Evolutionary conservation across 2,329 filamentous ascomycete species (phyloP).

Genomic region (Apiospora aurea): DNA sequence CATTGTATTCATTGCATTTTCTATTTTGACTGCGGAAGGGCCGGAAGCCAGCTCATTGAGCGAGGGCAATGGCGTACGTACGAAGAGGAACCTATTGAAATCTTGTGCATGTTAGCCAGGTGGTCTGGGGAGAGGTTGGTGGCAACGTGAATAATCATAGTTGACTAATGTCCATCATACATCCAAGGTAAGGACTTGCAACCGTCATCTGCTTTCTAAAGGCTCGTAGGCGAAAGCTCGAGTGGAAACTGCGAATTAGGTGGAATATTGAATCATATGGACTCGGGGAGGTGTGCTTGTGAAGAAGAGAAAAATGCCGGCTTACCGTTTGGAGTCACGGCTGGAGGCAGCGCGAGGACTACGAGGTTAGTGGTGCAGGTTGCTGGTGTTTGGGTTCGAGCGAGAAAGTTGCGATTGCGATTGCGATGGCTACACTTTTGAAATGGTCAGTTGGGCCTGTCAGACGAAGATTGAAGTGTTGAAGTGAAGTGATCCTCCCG

Average conservation of each 20-base stretch:
- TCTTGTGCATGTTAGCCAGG: slow-evolving; percentile 31
- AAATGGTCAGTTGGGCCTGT: slow-evolving; percentile 13
- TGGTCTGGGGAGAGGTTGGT: background rate
- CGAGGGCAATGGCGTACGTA: background rate
- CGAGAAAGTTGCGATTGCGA: background rate
- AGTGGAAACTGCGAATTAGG: slow-evolving; percentile 91
- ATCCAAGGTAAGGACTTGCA: slow-evolving; percentile 73
- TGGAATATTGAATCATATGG: slow-evolving; percentile 76
- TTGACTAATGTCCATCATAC: slow-evolving; percentile 59
- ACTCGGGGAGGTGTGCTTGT: slow-evolving; percentile 28
- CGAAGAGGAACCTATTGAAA: background rate
- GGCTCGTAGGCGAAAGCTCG: slow-evolving; percentile 73
- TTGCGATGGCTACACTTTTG: background rate
- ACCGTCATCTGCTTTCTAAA: slow-evolving; percentile 71
- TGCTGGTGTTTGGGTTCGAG: background rate
- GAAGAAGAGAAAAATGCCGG: slow-evolving; percentile 1
- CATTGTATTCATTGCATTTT: background rate
- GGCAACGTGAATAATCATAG: slow-evolving; percentile 23
- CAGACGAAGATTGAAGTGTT: background rate
- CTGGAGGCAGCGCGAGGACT: background rate
- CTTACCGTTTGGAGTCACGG: slow-evolving; percentile 6
- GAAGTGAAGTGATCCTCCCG: background rate
- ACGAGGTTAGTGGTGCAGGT: background rate
- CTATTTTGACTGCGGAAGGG: background rate
- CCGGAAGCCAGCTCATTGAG: background rate